Conservation (phyloP, 306 rosid genomes). For the Geum urbanum region DNA sequence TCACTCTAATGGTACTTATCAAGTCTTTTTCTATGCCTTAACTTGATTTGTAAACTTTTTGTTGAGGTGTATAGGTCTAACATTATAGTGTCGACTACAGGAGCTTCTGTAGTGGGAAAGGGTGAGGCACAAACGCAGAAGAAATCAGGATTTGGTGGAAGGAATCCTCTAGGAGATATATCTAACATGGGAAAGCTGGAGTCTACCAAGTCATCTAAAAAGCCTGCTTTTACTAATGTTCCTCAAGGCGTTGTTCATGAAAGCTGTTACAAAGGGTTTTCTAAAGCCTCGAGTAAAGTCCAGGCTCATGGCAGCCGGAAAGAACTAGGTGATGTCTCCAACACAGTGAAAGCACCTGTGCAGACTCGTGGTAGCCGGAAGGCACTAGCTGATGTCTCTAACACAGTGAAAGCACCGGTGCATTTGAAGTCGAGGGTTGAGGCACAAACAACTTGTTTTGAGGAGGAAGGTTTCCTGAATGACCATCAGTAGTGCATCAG, state of each 20-base stretch:
- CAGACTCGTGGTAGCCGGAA: slow-evolving; percentile 38
- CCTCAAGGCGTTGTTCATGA: slow-evolving; percentile 14
- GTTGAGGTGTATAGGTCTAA: not conserved
- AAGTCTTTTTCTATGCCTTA: not conserved
- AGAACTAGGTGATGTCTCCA: slow-evolving; percentile 66
- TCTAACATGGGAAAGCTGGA: slow-evolving; percentile 44
- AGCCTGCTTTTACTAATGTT: slow-evolving; percentile 27
- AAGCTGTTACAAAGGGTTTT: slow-evolving; percentile 19
- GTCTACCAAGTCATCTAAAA: slow-evolving; percentile 26
- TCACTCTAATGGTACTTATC: slow-evolving; percentile 39
- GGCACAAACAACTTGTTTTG: slow-evolving; percentile 30
- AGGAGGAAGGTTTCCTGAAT: slow-evolving; percentile 47
- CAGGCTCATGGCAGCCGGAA: slow-evolving; percentile 37
- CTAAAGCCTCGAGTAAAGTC: slow-evolving; percentile 39
- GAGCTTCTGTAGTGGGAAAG: slow-evolving; percentile 40
- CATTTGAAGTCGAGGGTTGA: slow-evolving; percentile 9
- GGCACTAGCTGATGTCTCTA: slow-evolving; percentile 66
- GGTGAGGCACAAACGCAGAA: slow-evolving; percentile 28
- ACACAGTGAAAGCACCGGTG: slow-evolving; percentile 33
- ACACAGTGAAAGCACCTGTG: slow-evolving; percentile 33
- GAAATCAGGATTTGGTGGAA: slow-evolving; percentile 51
- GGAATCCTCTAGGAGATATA: slow-evolving; percentile 66
- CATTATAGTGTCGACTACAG: slow-evolving; percentile 29
- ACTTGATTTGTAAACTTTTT: not conserved
- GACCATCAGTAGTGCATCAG: slow-evolving; percentile 51